Evolutionary conservation across 139 green algal species (phyloP).

Genomic region (Edaphochlamys debaryana): DNA sequence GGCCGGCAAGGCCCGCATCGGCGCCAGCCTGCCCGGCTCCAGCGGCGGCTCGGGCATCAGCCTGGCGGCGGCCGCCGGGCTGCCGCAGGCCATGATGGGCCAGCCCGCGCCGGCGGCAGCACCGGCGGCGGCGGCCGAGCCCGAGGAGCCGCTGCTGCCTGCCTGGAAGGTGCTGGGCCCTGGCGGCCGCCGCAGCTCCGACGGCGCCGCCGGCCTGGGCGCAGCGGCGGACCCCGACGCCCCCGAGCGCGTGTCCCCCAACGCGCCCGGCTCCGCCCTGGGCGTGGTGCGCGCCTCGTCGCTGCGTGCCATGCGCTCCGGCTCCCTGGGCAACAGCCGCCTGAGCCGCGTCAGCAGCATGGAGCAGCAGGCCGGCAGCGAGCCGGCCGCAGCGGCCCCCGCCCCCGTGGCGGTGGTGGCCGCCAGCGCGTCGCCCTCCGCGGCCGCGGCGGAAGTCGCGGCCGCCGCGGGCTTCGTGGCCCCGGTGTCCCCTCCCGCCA

Average conservation of each 20-base stretch:
- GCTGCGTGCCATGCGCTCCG: background rate
- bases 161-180: slow-evolving; percentile 35
- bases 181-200: background rate
- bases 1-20: slow-evolving; percentile 8
- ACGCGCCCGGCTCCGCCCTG: background rate
- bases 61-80: background rate
- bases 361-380: background rate
- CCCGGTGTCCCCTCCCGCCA: background rate
- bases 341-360: slow-evolving; percentile 12
- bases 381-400: too few relatives aligned
- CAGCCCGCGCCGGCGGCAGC: background rate
- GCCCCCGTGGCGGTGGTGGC: too few relatives aligned
- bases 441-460: too few relatives aligned
- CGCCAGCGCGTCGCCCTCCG: too few relatives aligned
- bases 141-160: background rate
- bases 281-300: background rate
- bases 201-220: background rate
- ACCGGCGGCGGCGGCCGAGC: background rate
- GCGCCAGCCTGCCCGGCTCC: background rate
- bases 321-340: slow-evolving; percentile 18
- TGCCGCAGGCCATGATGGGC: background rate
- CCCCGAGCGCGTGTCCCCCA: background rate
- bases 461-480: too few relatives aligned
- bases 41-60: background rate
- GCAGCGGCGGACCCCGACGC: background rate